Conservation (phyloP, 2,329 filamentous ascomycete species). For the Botrytis hyacinthi region DNA sequence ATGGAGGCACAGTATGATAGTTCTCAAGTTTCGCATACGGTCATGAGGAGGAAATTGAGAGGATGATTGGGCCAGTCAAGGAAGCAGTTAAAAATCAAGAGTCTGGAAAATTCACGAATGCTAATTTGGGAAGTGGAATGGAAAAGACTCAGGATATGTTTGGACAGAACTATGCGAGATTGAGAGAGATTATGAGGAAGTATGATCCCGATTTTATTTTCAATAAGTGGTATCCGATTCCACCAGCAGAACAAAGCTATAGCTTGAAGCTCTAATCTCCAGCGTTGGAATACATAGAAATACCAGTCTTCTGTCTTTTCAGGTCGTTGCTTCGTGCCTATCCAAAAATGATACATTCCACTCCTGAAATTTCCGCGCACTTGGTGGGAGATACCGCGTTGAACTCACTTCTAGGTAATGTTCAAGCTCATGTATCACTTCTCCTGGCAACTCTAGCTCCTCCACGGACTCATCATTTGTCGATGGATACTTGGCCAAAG, state of each 20-base stretch:
- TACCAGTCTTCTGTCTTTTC: not conserved
- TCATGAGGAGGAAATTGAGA: not conserved
- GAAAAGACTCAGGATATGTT: not conserved
- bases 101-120: not conserved
- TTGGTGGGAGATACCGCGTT: constrained; percentile 49
- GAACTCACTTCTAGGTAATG: constrained; percentile 45
- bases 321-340: constrained; percentile 47
- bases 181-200: not conserved
- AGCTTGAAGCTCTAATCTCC: not conserved
- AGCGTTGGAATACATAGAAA: not conserved
- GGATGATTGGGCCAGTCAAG: not conserved
- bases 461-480: constrained; percentile 43
- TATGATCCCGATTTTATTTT: not conserved
- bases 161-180: not conserved
- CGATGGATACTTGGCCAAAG: constrained; percentile 23
- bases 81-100: not conserved
- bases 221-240: not conserved
- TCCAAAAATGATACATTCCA: constrained; percentile 67
- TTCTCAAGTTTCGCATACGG: not conserved
- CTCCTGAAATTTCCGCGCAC: constrained; percentile 58
- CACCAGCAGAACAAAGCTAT: not conserved
- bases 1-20: not conserved
- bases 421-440: constrained; percentile 48
- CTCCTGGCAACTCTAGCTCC: constrained; percentile 54
- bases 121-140: not conserved